These are phyloP conservation scores for Sporobolomyces phaffii DNA, from an alignment of 768 basidiomycete species.

Conservation along the genomic window DNA sequence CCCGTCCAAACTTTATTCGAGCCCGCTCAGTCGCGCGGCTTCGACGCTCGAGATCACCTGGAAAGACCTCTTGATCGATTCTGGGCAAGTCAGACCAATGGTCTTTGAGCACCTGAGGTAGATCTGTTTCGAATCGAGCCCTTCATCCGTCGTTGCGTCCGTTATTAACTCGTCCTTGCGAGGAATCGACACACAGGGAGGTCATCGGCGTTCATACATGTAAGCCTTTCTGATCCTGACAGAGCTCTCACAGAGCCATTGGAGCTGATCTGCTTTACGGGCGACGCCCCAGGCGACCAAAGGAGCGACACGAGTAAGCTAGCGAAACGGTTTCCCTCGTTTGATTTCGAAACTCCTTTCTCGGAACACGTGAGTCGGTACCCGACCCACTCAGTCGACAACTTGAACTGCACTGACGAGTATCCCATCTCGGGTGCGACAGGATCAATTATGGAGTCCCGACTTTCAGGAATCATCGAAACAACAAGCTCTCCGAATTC, in stretches of 20 bases:
- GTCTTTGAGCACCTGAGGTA: conserved; percentile 39
- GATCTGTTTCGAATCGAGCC: neutral
- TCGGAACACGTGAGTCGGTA: conserved; percentile 25
- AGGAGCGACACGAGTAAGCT: conserved; percentile 37
- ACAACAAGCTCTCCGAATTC: conserved; percentile 36
- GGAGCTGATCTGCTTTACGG: too few relatives aligned
- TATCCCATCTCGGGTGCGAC: too few relatives aligned
- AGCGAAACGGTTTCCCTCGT: conserved; percentile 31
- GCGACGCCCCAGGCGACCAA: conserved; percentile 38
- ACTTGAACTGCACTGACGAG: too few relatives aligned
- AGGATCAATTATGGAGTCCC: conserved; percentile 40
- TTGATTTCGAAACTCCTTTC: conserved; percentile 40
- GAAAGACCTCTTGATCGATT: conserved; percentile 26
- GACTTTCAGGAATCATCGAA: conserved; percentile 28
- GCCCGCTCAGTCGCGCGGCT: conserved; percentile 38
- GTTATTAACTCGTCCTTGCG: too few relatives aligned
- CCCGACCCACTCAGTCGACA: too few relatives aligned
- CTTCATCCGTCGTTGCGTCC: too few relatives aligned
- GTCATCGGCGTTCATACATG: conserved; percentile 42
- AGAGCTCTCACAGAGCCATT: too few relatives aligned
- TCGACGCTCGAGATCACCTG: conserved; percentile 43
- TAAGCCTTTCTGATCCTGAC: too few relatives aligned
- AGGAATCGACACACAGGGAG: too few relatives aligned
- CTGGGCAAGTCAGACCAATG: conserved; percentile 16
- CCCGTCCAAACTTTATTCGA: conserved; percentile 41